phyloP scores from a whole-genome alignment of 1,139 yeast genomes.

The Diutina rugosa region DNA sequence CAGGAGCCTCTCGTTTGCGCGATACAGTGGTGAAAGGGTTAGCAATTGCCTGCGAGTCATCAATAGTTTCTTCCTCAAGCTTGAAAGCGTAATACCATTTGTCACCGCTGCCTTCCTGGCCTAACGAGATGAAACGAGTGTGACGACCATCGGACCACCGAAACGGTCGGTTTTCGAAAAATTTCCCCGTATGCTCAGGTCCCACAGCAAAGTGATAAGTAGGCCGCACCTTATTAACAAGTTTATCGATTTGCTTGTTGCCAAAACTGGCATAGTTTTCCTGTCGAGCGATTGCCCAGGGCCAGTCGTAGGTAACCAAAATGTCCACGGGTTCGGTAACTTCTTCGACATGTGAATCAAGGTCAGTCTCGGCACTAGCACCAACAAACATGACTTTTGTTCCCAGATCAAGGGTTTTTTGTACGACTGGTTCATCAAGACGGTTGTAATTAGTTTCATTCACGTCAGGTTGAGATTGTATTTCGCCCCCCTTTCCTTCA shows the following conservation, averaged over 20 bases:
- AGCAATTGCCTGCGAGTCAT: conserved; percentile 3
- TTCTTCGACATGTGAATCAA: conserved; percentile 5
- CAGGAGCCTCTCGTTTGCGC: not conserved
- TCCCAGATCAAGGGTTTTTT: conserved; percentile 24
- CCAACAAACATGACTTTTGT: conserved; percentile 32
- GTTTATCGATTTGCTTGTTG: conserved; percentile 19
- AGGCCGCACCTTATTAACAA: conserved; percentile 36
- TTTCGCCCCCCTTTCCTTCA: conserved; percentile 4
- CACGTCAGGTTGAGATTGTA: conserved; percentile 1
- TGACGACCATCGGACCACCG: conserved; percentile 24
- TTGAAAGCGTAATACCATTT: conserved; percentile 73
- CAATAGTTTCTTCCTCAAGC: conserved; percentile 11
- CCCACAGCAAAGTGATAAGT: conserved; percentile 56
- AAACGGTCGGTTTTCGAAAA: conserved; percentile 47
- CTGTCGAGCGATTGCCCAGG: conserved; percentile 31
- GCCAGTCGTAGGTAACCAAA: conserved; percentile 50
- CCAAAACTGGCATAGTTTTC: conserved; percentile 26
- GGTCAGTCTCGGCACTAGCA: not conserved
- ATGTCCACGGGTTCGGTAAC: conserved; percentile 30
- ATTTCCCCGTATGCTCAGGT: conserved; percentile 25
- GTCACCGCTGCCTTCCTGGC: conserved; percentile 37
- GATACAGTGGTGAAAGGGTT: conserved; percentile 23
- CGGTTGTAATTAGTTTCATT: conserved; percentile 10
- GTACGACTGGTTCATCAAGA: conserved; percentile 14
- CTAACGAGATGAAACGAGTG: conserved; percentile 49